Base-by-base conservation (phyloP, 345 rosid genomes). In the Geranium brycei region DNA sequence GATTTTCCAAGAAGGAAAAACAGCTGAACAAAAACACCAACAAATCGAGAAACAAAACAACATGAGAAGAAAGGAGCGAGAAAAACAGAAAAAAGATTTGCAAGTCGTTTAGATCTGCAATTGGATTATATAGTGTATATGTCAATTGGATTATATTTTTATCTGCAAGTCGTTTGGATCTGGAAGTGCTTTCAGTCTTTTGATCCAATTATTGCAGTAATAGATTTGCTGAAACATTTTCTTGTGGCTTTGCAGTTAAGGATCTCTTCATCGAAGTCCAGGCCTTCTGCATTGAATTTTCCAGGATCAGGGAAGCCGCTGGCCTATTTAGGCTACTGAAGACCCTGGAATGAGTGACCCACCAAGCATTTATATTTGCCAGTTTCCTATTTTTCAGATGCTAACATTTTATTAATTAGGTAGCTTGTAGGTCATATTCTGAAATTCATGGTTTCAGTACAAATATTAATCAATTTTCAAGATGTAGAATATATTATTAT, bases 261-360 rank as follows among this genome's bases (percentile, higher is more conserved):
- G 97, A 86, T 75, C 89, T 88, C 41, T 85, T 93, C 79, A 86
- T 90, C 31, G 97, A 93, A 87, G 99, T 90, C 62, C 96, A 86
- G 80, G 97, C 96, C 18, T 90, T 93, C 80, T 93, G 96, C 84
- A 88, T 93, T 3, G 95, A 93, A 79, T 93, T 93, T 71, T 90
- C 97, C 0, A 76, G 99, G 71, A 80, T 90, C 64, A 76, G 95
- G 68, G 99, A 88, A 78, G 97, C 96, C 17, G 97, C 91, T 60
- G 82, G 85, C 19, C 77, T 93, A 31, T 93, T 93, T 79, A 86
- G 96, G 88, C 86, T 71, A 17, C 73, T 71, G 23, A 71, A 71
- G 57, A 56, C 51, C 63, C 57, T 71, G 70, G 74, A 71, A 57
- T 14, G 73, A 53, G 31, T 59, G 32, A 5, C 4, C 31, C 61